Conservation (phyloP, 1,284 basidiomycete species). For the Sporisorium graminicola region DNA sequence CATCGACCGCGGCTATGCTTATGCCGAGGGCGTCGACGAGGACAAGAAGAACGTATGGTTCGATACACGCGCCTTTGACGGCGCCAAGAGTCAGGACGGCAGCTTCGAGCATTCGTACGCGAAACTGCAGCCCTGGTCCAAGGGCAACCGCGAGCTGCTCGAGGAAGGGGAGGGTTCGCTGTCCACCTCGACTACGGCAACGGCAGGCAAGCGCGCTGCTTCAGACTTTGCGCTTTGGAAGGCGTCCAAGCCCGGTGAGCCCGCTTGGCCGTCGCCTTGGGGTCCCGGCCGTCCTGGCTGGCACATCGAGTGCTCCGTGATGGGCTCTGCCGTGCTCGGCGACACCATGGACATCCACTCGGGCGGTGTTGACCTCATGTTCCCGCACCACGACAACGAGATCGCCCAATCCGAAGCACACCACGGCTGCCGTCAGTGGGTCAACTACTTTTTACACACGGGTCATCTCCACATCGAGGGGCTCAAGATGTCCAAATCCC, state of each 20-base stretch:
- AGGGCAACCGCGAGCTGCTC: slow-evolving; percentile 88
- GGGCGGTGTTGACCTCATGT: slow-evolving; percentile 94
- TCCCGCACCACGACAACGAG: slow-evolving; percentile 99
- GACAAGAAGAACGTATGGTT: slow-evolving; percentile 81
- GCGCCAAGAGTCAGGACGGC: slow-evolving; percentile 68
- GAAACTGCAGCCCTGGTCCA: slow-evolving; percentile 95
- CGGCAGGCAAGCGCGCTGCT: slow-evolving; percentile 75
- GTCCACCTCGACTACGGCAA: slow-evolving; percentile 66
- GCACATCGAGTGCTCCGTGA: slow-evolving; percentile 99
- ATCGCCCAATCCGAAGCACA: slow-evolving; percentile 93
- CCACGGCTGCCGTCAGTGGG: slow-evolving; percentile 92
- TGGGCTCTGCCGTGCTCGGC: slow-evolving; percentile 94
- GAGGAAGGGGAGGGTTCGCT: slow-evolving; percentile 92
- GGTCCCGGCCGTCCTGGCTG: slow-evolving; percentile 96
- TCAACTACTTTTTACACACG: slow-evolving; percentile 99
- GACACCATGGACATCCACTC: slow-evolving; percentile 97
- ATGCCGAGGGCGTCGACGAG: slow-evolving; percentile 71
- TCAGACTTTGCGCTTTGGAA: slow-evolving; percentile 99
- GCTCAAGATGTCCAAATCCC: slow-evolving; percentile 98
- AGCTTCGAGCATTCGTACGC: slow-evolving; percentile 78
- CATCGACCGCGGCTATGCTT: slow-evolving; percentile 89
- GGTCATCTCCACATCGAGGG: slow-evolving; percentile 99
- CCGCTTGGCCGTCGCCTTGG: slow-evolving; percentile 96
- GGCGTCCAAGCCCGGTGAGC: slow-evolving; percentile 96
- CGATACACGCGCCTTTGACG: slow-evolving; percentile 89